Evolutionary conservation across 345 rosid species (phyloP).

Genomic region (Eucalyptus cloeziana): DNA sequence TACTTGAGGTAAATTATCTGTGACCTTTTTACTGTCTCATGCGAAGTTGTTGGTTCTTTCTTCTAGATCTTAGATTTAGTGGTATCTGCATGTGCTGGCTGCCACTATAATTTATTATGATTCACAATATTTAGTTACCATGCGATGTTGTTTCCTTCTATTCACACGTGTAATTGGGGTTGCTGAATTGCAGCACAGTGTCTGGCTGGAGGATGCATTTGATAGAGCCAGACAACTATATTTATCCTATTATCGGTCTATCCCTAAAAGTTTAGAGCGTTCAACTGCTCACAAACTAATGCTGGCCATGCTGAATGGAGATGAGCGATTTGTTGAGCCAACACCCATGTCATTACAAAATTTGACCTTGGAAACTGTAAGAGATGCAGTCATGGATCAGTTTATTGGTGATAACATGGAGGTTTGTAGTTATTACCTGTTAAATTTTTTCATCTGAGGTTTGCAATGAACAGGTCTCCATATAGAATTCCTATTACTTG

Average conservation of each 20-base stretch:
- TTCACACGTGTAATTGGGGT: background rate
- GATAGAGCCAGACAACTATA: conserved; percentile 95
- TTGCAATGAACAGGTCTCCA: background rate
- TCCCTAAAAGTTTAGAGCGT: conserved; percentile 98
- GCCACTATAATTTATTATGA: background rate
- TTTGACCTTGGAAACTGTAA: conserved; percentile 62
- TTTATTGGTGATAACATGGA: conserved; percentile 94
- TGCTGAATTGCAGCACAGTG: conserved; percentile 75
- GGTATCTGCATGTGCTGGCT: background rate
- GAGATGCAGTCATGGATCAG: conserved; percentile 93
- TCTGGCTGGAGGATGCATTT: conserved; percentile 99
- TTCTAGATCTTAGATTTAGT: background rate
- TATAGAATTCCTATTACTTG: background rate
- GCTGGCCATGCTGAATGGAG: conserved; percentile 94
- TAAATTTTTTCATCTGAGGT: background rate
- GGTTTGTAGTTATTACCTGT: conserved; percentile 23
- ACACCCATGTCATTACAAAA: conserved; percentile 73
- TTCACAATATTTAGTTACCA: background rate
- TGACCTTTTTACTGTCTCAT: background rate
- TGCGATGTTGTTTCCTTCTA: background rate
- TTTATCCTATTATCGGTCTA: conserved; percentile 86
- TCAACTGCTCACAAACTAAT: conserved; percentile 99
- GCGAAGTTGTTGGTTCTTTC: background rate
- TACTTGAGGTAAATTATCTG: conserved; percentile 66
- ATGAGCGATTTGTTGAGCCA: conserved; percentile 96